Base-by-base conservation (phyloP, 2,329 filamentous ascomycete genomes). In the Colletotrichum abscissum region DNA sequence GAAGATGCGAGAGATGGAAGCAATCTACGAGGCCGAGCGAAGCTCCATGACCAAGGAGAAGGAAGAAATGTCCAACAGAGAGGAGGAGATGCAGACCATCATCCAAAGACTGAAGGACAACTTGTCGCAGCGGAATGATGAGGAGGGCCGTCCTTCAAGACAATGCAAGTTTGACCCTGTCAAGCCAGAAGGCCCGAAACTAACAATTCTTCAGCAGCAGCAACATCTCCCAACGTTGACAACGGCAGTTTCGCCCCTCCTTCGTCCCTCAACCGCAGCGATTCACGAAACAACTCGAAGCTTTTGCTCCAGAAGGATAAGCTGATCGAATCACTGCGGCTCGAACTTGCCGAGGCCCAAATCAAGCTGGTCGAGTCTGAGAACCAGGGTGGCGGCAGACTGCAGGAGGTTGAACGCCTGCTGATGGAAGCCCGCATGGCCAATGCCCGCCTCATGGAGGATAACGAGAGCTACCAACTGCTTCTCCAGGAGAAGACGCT, bases 391-490 rank as follows among this genome's bases (percentile, higher is more conserved):
- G 96, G 95, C 66, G 95, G 95, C 58, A 92, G 94, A 33, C 86
- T 98, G 79, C 93, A 94, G 76, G 95, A 98, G 82, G 90, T 98
- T n/a, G 95, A 98, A 84, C 93, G 93, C 78, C 91, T 94, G 76
- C 89, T 98, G 65, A 92, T 98, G 84, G 96, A 98, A 80, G 93
- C 95, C 52, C 94, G 95, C 78, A 97, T 98, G 93, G 93, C 95
- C 77, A 99, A 98, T 80, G 97, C 97, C 70, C 91, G 95, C 58
- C 87, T 99, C 75, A 97, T 98, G 94, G 97, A 99, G 84, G 97
- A 99, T 83, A 98, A 98, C 79, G 97, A 99, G 84, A 97, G 95
- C 84, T 99, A 98, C 84, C 96, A 98, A 83, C 89, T 98, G 49
- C 91, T 99, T 22, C 91, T 99, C 28, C 95, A 95, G 80, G 95